A percentile compares a stretch with the other conserved stretches of the same genome.
These are phyloP conservation scores for Kluyveromyces starmeri DNA, from an alignment of 805 yeast species.

Conservation along the genomic window DNA sequence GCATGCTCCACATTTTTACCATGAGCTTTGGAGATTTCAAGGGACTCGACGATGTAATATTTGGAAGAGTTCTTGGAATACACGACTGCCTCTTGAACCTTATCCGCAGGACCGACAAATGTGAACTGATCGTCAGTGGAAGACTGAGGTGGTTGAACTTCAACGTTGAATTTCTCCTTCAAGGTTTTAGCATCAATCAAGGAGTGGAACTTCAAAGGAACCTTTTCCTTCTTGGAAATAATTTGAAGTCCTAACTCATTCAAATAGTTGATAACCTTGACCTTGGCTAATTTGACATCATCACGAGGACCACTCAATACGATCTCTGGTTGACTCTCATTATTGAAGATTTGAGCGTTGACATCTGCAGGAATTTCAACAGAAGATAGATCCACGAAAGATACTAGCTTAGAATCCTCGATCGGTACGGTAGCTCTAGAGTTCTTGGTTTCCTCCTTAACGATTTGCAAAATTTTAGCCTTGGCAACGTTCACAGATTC, in stretches of 20 bases:
- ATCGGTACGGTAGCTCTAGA: slow-evolving; percentile 44
- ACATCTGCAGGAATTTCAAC: slow-evolving; percentile 23
- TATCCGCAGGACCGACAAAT: slow-evolving; percentile 55
- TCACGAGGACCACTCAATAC: slow-evolving; percentile 66
- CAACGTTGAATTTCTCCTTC: slow-evolving; percentile 45
- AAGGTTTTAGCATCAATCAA: slow-evolving; percentile 52
- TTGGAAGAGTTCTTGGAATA: slow-evolving; percentile 53
- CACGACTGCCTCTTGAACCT: slow-evolving; percentile 53
- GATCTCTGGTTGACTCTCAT: slow-evolving; percentile 31
- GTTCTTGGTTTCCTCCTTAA: slow-evolving; percentile 61
- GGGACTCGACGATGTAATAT: slow-evolving; percentile 49
- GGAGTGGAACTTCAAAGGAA: slow-evolving; percentile 63
- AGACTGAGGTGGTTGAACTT: slow-evolving; percentile 44
- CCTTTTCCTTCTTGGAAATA: slow-evolving; percentile 45
- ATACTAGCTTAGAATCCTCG: slow-evolving; percentile 27
- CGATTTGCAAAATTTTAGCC: slow-evolving; percentile 58
- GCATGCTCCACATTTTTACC: slow-evolving; percentile 74
- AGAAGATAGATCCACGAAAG: slow-evolving; percentile 26
- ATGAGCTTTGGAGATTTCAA: slow-evolving; percentile 86
- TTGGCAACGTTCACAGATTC: slow-evolving; percentile 77
- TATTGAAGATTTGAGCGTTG: slow-evolving; percentile 16
- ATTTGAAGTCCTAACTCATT: slow-evolving; percentile 38
- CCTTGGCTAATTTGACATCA: slow-evolving; percentile 46
- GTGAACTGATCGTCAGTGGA: slow-evolving; percentile 41
- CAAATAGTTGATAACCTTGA: slow-evolving; percentile 38